Base-by-base conservation (phyloP, 1,139 yeast species). In the Pichia sp. region DNA sequence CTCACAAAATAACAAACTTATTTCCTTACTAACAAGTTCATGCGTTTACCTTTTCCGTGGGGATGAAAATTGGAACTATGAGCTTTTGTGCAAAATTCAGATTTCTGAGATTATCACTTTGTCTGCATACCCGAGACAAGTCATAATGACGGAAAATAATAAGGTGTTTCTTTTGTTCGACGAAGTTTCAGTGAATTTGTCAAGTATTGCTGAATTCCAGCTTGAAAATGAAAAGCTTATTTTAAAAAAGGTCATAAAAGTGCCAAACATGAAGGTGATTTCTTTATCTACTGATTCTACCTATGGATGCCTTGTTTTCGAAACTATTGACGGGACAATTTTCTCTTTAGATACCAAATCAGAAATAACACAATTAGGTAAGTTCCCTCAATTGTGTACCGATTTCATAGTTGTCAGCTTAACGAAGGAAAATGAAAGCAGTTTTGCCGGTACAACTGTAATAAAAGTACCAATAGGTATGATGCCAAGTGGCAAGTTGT, bases 401-500 rank as follows among this genome's bases (percentile, higher is more conserved):
- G 85, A 84, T 53, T 78, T 82, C 59, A 80, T 80, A 61, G 76
- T 82, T 8, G 72, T 75, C 25, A 59, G 54, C 21, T 56, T 52
- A 13, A 63, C 60, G n/a, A 55, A 64, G 2, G 19, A 9, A 10
- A 44, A 45, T 13, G 26, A 21, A 22, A 16, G 16, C 18, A 13
- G 3, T 34, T 16, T 13, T 13, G 18, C n/a, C 18, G 37, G 16
- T 9, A 39, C 42, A 3, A 12, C 42, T 7, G 66, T 66, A 30
- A 63, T 65, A 2, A 19, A 58, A 65, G 30, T 51, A 70, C 78
- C 44, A 0, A 85, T 87, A 66, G 96, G 96, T 51, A 69, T 89
- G 30, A 78, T 93, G 0, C 69, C 78, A 6, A 81, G 76, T 59
- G 97, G 97, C 53, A 86, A 85, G 61, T 69, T 91, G 18, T 90